phyloP scores from a whole-genome alignment of 2,329 filamentous ascomycete species.

The Diaporthe ilicicola region DNA sequence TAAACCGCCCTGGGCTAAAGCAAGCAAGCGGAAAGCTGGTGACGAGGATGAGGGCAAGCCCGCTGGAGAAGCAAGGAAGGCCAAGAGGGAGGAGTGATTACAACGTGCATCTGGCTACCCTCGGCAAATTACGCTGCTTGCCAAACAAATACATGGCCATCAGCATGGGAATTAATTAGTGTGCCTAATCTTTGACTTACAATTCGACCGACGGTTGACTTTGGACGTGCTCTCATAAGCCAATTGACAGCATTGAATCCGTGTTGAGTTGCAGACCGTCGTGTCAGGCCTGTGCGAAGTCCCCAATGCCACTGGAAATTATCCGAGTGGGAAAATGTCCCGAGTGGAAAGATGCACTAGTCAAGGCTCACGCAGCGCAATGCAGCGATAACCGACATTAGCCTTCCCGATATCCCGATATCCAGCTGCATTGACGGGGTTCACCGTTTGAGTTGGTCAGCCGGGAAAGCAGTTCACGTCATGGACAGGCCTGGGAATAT shows the following conservation, averaged over 20 bases:
- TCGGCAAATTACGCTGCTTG: no score
- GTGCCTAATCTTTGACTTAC: no score
- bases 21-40: neutral
- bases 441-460: neutral
- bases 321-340: neutral
- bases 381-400: slow-evolving; percentile 8
- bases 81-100: neutral
- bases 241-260: no score
- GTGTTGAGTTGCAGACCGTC: no score
- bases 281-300: neutral
- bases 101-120: no score
- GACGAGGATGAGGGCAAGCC: neutral
- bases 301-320: neutral
- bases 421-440: neutral
- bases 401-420: neutral
- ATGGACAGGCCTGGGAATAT: slow-evolving; percentile 6
- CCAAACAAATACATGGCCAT: no score
- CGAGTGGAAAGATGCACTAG: slow-evolving; percentile 8
- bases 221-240: no score
- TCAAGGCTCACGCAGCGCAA: neutral
- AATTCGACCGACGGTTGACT: no score
- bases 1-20: neutral
- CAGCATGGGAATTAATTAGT: no score
- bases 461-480: neutral
- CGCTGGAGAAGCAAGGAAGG: neutral